These are phyloP conservation scores for Phylloporus scabripes DNA, from an alignment of 768 basidiomycete species.

Conservation along the genomic window DNA sequence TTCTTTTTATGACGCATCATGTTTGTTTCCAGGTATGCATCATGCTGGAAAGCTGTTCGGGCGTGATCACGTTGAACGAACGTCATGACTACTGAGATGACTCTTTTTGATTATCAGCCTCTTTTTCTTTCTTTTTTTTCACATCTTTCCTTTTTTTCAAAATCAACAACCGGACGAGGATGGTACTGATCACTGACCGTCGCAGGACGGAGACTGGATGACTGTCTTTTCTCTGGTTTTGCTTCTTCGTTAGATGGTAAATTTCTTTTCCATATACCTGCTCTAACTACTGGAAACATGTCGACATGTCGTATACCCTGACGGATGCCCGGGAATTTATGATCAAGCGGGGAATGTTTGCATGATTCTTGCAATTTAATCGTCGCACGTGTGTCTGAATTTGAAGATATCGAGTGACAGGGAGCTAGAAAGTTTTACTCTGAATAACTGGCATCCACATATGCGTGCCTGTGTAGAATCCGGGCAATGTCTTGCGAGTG, in stretches of 20 bases:
- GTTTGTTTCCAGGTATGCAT: slow-evolving; percentile 24
- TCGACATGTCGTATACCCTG: neutral
- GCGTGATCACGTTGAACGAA: slow-evolving; percentile 3
- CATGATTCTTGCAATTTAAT: neutral
- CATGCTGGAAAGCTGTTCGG: slow-evolving; percentile 29
- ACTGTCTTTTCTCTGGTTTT: neutral
- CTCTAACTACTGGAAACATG: neutral
- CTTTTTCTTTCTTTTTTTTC: neutral
- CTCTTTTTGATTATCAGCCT: neutral
- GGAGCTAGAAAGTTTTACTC: no score
- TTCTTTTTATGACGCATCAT: neutral
- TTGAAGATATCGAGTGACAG: neutral
- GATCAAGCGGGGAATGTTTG: neutral
- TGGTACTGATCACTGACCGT: neutral
- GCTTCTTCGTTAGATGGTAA: neutral
- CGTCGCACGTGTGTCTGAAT: neutral
- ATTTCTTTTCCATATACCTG: neutral
- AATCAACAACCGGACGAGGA: neutral
- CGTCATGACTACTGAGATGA: neutral
- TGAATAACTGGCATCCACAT: no score
- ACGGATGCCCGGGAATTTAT: neutral
- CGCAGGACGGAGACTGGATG: neutral
- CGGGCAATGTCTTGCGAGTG: no score
- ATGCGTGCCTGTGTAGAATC: no score
- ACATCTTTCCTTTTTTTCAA: neutral